phyloP scores from a whole-genome alignment of 257 asterid genomes.

The Solanum ossicruentum region DNA sequence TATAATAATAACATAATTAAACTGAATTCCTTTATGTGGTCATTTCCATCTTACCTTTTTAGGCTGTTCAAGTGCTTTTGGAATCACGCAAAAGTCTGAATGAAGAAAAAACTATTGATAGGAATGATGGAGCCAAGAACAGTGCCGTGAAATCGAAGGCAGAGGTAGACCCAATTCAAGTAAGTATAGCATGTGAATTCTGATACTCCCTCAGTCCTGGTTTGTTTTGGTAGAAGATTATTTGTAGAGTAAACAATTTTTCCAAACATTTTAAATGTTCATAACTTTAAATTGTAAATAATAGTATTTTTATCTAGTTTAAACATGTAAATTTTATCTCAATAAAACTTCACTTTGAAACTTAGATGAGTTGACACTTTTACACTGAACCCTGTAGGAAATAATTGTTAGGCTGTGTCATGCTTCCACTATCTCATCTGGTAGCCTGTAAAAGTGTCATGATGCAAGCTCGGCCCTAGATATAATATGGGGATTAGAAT shows the following conservation, averaged over 20 bases:
- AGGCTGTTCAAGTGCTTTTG: conserved; percentile 74
- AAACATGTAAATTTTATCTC: neutral
- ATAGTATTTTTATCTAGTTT: neutral
- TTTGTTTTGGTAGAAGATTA: neutral
- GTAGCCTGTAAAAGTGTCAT: neutral
- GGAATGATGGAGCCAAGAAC: conserved; percentile 10
- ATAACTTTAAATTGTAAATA: neutral
- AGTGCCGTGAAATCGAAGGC: conserved; percentile 19
- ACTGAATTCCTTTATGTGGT: neutral
- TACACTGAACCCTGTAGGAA: neutral
- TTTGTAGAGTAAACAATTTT: neutral
- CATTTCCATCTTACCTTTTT: conserved; percentile 1
- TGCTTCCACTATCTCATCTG: neutral
- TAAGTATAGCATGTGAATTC: conserved; percentile 16
- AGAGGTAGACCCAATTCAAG: conserved; percentile 68
- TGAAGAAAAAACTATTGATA: conserved; percentile 26
- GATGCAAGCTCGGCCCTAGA: too few species aligned
- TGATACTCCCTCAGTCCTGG: neutral
- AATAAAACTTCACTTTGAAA: neutral
- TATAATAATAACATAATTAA: neutral
- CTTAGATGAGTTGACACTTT: neutral
- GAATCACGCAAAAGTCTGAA: conserved; percentile 51
- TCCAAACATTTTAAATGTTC: neutral
- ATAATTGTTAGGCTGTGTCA: neutral
- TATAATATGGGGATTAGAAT: too few species aligned